Conservation (phyloP, 805 yeast species). For the Zygoascus biomembranicola region DNA sequence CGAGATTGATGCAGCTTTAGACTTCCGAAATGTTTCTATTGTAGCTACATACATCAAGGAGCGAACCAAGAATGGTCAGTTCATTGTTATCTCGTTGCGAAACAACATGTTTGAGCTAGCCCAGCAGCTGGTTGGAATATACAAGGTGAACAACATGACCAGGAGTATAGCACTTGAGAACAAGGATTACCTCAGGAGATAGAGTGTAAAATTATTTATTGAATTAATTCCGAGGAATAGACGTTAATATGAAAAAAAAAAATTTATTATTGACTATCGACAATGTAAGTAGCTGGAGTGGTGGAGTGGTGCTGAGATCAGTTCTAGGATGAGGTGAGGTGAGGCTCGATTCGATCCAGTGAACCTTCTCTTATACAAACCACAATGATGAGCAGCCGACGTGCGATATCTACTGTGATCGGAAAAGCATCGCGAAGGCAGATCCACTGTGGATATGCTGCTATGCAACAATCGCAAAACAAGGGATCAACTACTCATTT, state of each 20-base stretch:
- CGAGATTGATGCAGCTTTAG: conserved; percentile 98
- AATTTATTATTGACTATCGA: too few relatives aligned
- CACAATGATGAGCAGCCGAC: too few relatives aligned
- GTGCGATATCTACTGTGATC: too few relatives aligned
- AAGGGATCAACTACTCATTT: conserved; percentile 69
- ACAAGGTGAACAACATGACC: conserved; percentile 88
- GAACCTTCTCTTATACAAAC: too few relatives aligned
- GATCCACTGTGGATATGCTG: neutral
- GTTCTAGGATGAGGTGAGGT: too few relatives aligned
- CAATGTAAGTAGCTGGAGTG: too few relatives aligned
- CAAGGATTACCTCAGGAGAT: conserved; percentile 22
- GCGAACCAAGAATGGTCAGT: conserved; percentile 92
- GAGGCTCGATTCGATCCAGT: too few relatives aligned
- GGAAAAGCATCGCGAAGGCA: neutral
- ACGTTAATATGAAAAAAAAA: too few relatives aligned
- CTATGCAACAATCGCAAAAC: neutral
- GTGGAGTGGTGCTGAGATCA: too few relatives aligned
- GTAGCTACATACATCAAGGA: conserved; percentile 96
- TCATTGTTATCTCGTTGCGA: conserved; percentile 87
- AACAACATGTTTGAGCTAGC: conserved; percentile 98
- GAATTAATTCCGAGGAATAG: too few relatives aligned
- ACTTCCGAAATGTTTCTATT: conserved; percentile 92
- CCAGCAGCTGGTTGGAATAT: conserved; percentile 88
- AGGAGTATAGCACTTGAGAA: conserved; percentile 72
- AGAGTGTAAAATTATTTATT: too few relatives aligned